Percentiles rank a stretch among this genome's conserved stretches.
These are phyloP conservation scores for Tympanopsis confertula DNA, from an alignment of 2,329 filamentous ascomycete genomes.

Conservation along the genomic window DNA sequence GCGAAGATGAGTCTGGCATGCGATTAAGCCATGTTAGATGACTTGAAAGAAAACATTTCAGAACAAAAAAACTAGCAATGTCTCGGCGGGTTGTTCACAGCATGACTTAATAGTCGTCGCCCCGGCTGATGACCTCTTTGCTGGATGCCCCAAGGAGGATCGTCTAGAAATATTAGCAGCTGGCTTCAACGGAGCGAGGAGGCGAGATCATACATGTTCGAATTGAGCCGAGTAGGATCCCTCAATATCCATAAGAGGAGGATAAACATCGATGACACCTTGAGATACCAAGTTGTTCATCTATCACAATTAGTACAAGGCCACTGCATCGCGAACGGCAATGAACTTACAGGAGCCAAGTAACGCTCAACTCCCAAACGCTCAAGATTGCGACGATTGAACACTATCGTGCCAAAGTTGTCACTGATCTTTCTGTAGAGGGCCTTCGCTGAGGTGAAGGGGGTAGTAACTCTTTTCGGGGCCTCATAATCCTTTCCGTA, in stretches of 20 bases:
- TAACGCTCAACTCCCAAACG: constrained; percentile 50
- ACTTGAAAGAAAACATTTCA: too few relatives aligned
- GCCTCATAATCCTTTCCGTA: constrained; percentile 31
- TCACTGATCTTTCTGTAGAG: constrained; percentile 46
- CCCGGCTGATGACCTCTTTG: constrained; percentile 40
- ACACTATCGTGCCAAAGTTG: constrained; percentile 51
- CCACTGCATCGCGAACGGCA: background rate
- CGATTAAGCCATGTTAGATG: too few relatives aligned
- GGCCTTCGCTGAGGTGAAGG: constrained; percentile 39
- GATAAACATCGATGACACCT: constrained; percentile 44
- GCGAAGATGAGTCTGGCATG: too few relatives aligned
- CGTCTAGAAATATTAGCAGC: constrained; percentile 21
- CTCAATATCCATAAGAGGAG: constrained; percentile 41
- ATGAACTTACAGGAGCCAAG: constrained; percentile 35
- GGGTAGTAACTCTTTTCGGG: constrained; percentile 18
- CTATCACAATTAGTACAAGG: constrained; percentile 16
- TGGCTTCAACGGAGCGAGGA: background rate
- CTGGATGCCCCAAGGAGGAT: constrained; percentile 27
- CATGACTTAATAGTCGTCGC: constrained; percentile 33
- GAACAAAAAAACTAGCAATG: too few relatives aligned
- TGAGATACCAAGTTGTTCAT: constrained; percentile 43
- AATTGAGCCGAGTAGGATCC: constrained; percentile 55
- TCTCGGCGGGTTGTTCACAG: constrained; percentile 1
- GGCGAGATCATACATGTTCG: constrained; percentile 33
- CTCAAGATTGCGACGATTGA: constrained; percentile 50